A percentile compares a stretch with the other conserved stretches of the same genome.
phyloP scores from a whole-genome alignment of 1,139 yeast species.

The Candida sanyaensis region DNA sequence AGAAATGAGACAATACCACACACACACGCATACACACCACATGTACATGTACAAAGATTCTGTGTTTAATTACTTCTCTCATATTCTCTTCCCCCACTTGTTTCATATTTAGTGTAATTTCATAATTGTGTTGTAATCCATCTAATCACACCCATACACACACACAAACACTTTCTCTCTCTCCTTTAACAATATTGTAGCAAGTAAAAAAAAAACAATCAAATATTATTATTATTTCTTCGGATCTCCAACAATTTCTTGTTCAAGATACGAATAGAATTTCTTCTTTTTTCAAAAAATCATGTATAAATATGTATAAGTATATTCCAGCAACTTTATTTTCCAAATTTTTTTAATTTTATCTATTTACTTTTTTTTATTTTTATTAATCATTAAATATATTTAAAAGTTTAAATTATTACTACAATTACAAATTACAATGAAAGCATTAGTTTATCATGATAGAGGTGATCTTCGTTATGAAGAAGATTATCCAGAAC shows the following conservation, averaged over 20 bases:
- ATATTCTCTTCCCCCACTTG: too few relatives aligned
- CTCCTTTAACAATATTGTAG: background rate
- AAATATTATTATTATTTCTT: background rate
- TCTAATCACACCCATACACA: too few relatives aligned
- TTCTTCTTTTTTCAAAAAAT: background rate
- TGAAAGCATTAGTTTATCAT: constrained; percentile 59
- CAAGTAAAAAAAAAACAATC: background rate
- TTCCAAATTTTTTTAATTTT: background rate
- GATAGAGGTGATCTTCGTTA: constrained; percentile 51
- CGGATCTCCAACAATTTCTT: too few relatives aligned
- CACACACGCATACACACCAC: too few relatives aligned
- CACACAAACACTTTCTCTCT: too few relatives aligned
- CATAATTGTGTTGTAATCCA: too few relatives aligned
- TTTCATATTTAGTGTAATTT: too few relatives aligned
- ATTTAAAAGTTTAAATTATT: background rate
- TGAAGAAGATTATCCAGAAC: constrained; percentile 43
- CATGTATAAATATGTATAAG: background rate
- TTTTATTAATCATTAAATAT: background rate
- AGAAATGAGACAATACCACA: too few relatives aligned
- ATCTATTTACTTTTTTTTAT: background rate
- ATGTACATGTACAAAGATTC: too few relatives aligned
- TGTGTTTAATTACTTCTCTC: too few relatives aligned
- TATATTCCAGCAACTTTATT: background rate
- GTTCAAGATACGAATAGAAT: background rate
- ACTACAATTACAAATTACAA: constrained; percentile 15